A percentile compares a stretch with the other conserved stretches of the same genome.
Conservation (phyloP, 2,329 filamentous ascomycete species). For the Exserohilum rostratum region DNA sequence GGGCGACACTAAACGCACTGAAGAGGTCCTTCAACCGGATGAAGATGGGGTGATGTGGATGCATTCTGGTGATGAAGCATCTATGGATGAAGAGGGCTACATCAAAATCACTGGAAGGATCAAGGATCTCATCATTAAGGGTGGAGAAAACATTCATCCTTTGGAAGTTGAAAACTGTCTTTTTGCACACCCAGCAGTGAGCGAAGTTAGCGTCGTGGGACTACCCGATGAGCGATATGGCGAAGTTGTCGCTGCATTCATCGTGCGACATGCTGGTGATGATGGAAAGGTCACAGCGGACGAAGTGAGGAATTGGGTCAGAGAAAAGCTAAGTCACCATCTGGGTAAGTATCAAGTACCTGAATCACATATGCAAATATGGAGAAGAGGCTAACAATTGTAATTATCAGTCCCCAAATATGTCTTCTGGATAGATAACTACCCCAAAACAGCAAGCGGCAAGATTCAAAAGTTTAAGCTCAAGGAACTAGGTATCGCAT, state of each 20-base stretch:
- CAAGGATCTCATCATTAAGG: slow-evolving; percentile 94
- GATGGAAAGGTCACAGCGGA: slow-evolving; percentile 58
- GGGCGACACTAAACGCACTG: slow-evolving; percentile 72
- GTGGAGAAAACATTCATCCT: slow-evolving; percentile 95
- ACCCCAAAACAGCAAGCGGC: slow-evolving; percentile 92
- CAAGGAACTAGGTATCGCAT: slow-evolving; percentile 63
- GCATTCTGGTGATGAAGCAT: slow-evolving; percentile 88
- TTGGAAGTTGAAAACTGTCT: slow-evolving; percentile 91
- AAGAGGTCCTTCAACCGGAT: slow-evolving; percentile 68
- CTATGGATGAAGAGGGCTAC: slow-evolving; percentile 82
- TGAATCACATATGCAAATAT: not conserved
- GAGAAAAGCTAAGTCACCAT: slow-evolving; percentile 72
- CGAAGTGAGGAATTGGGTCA: slow-evolving; percentile 74
- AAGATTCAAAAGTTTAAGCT: slow-evolving; percentile 97
- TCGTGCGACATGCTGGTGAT: slow-evolving; percentile 60
- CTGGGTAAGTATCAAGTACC: slow-evolving; percentile 55
- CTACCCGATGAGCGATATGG: slow-evolving; percentile 82
- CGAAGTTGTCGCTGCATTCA: slow-evolving; percentile 84
- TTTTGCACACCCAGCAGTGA: slow-evolving; percentile 71
- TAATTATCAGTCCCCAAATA: slow-evolving; percentile 69
- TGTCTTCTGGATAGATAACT: slow-evolving; percentile 85
- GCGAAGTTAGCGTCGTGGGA: slow-evolving; percentile 82
- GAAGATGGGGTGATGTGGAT: slow-evolving; percentile 74
- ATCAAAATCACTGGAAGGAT: slow-evolving; percentile 88
- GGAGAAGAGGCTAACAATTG: not conserved